Conservation (phyloP, 2,329 filamentous ascomycete species). For the Apiospora hydei region DNA sequence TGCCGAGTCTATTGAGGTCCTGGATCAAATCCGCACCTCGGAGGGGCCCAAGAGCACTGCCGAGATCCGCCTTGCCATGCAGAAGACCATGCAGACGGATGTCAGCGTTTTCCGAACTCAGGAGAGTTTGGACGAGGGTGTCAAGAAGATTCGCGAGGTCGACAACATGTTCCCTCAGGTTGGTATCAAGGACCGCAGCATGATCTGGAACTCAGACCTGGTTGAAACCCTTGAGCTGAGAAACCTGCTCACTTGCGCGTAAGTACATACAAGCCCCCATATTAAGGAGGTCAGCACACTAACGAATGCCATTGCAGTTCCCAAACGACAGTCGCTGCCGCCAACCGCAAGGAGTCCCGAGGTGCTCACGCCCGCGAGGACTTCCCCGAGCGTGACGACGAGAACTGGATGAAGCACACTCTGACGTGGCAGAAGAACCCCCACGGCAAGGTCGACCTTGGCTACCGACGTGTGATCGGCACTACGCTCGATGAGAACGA, state of each 20-base stretch:
- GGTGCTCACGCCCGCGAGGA: slow-evolving; percentile 98
- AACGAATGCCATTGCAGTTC: slow-evolving; percentile 55
- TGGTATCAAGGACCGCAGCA: slow-evolving; percentile 96
- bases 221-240: slow-evolving; percentile 95
- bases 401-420: slow-evolving; percentile 99
- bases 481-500: slow-evolving; percentile 92
- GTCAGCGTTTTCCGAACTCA: slow-evolving; percentile 97
- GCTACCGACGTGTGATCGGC: slow-evolving; percentile 83
- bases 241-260: slow-evolving; percentile 96
- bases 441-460: slow-evolving; percentile 84
- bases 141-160: slow-evolving; percentile 84
- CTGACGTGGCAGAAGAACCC: slow-evolving; percentile 94
- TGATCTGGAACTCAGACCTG: slow-evolving; percentile 99
- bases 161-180: slow-evolving; percentile 82
- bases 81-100: slow-evolving; percentile 98
- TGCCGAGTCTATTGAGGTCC: slow-evolving; percentile 82
- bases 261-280: slow-evolving; percentile 52
- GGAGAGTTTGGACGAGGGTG: slow-evolving; percentile 91
- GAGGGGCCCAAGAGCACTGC: slow-evolving; percentile 86
- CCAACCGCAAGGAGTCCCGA: slow-evolving; percentile 95
- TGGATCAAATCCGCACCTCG: slow-evolving; percentile 86
- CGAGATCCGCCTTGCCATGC: slow-evolving; percentile 90
- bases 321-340: slow-evolving; percentile 90
- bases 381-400: slow-evolving; percentile 92
- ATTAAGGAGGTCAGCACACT: slow-evolving; percentile 23